Percentiles rank a stretch among this genome's conserved stretches.
Conservation (phyloP, 306 rosid genomes). For the Quercus alba region DNA sequence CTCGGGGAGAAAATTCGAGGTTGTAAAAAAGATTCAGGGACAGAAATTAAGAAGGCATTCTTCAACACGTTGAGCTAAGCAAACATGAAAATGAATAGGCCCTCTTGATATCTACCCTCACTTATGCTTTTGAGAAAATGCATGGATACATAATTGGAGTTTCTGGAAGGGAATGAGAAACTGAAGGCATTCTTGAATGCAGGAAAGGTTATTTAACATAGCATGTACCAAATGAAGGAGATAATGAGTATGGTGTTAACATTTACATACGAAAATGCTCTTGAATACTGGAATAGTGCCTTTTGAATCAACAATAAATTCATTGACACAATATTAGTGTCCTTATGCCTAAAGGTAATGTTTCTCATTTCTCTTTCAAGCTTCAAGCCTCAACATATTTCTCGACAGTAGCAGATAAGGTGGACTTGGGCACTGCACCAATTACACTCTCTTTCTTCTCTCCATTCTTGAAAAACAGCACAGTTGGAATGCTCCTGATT, state of each 20-base stretch:
- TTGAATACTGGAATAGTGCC: background rate
- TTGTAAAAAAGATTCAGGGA: no score
- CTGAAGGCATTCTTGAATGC: background rate
- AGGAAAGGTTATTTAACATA: background rate
- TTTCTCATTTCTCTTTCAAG: background rate
- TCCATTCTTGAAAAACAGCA: constrained; percentile 84
- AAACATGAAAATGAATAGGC: no score
- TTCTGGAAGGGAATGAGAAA: background rate
- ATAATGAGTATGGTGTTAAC: background rate
- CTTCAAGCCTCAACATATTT: constrained; percentile 50
- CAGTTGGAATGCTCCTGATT: constrained; percentile 95
- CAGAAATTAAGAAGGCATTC: no score
- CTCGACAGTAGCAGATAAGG: constrained; percentile 67
- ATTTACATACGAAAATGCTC: background rate
- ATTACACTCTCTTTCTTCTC: constrained; percentile 81
- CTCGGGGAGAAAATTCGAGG: background rate
- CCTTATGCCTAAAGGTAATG: background rate
- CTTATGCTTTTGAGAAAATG: no score
- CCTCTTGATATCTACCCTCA: no score
- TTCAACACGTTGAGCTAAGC: no score
- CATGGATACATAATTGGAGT: no score
- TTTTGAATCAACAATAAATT: background rate
- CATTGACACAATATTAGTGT: background rate
- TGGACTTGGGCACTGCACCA: constrained; percentile 89
- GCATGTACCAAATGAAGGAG: background rate